Conservation (phyloP, 2,329 filamentous ascomycete species). For the Colletotrichum coccodes region DNA sequence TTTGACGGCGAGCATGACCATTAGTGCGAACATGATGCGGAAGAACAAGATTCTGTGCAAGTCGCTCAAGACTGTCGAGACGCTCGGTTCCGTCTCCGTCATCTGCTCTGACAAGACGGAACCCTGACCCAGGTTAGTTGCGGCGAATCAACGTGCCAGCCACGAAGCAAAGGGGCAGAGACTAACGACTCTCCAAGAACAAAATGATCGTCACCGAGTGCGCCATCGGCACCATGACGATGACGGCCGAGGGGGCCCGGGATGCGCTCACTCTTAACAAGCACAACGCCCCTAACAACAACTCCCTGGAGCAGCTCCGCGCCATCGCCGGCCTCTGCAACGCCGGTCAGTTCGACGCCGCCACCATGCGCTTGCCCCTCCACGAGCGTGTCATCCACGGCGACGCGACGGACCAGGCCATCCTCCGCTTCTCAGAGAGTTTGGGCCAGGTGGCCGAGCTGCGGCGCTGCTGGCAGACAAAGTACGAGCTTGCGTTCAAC, state of each 20-base stretch:
- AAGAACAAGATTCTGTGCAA: conserved; percentile 84
- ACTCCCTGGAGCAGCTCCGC: conserved; percentile 67
- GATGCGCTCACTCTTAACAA: conserved; percentile 45
- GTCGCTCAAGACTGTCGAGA: conserved; percentile 82
- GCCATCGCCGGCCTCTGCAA: conserved; percentile 76
- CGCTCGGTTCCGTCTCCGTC: conserved; percentile 76
- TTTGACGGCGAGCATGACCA: conserved; percentile 76
- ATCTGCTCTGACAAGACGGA: conserved; percentile 85
- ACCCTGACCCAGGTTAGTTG: conserved; percentile 69
- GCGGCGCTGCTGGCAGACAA: conserved; percentile 70
- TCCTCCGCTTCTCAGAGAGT: conserved; percentile 76
- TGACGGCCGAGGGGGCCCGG: conserved; percentile 62
- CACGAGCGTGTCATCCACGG: conserved; percentile 74
- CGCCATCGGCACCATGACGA: conserved; percentile 62
- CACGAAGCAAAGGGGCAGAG: background rate
- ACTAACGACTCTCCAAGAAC: conserved; percentile 55
- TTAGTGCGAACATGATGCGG: conserved; percentile 80
- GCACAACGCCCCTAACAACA: conserved; percentile 42
- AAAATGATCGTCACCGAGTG: conserved; percentile 80
- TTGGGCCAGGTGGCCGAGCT: conserved; percentile 70
- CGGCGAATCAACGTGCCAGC: no score
- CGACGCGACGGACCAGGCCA: conserved; percentile 80
- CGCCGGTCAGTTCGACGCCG: conserved; percentile 77
- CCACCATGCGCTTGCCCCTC: conserved; percentile 68
- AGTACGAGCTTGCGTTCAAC: conserved; percentile 79